phyloP scores from a whole-genome alignment of 495 filamentous ascomycete species.

The Acidiella bohemica region DNA sequence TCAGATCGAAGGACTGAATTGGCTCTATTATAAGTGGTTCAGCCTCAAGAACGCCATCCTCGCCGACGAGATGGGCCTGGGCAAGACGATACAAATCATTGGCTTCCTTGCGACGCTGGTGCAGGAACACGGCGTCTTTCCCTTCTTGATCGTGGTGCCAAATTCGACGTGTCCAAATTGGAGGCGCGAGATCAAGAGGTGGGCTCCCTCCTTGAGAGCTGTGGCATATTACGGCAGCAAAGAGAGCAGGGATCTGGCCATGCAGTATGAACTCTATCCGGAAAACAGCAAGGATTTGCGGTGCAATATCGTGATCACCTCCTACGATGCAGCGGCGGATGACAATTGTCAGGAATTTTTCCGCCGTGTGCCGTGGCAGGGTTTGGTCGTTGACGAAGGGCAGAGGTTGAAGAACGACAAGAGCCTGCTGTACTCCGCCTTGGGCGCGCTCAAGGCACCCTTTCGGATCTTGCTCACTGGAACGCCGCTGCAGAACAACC shows the following conservation, averaged over 20 bases:
- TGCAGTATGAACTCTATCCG: conserved; percentile 72
- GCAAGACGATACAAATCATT: conserved; percentile 95
- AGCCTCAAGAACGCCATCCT: conserved; percentile 75
- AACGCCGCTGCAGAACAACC: no score
- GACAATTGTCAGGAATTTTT: conserved; percentile 51
- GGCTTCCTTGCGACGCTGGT: conserved; percentile 58
- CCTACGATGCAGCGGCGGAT: conserved; percentile 74
- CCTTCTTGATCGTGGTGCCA: conserved; percentile 84
- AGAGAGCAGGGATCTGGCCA: conserved; percentile 53
- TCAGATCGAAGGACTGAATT: conserved; percentile 87
- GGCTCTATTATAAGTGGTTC: conserved; percentile 89
- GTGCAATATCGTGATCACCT: conserved; percentile 87
- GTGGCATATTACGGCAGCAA: conserved; percentile 79
- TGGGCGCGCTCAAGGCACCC: no score
- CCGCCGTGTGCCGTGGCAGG: conserved; percentile 61
- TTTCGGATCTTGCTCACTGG: no score
- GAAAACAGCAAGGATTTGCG: conserved; percentile 45
- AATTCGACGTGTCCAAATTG: conserved; percentile 94
- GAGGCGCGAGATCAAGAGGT: conserved; percentile 90
- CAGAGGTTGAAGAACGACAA: conserved; percentile 92
- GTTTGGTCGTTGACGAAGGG: conserved; percentile 87
- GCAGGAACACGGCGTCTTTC: conserved; percentile 64
- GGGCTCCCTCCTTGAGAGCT: conserved; percentile 73
- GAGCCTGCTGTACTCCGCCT: conserved; percentile 60
- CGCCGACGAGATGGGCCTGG: conserved; percentile 97